Conservation (phyloP, 495 filamentous ascomycete species). For the Opeltia flavorubescens region DNA sequence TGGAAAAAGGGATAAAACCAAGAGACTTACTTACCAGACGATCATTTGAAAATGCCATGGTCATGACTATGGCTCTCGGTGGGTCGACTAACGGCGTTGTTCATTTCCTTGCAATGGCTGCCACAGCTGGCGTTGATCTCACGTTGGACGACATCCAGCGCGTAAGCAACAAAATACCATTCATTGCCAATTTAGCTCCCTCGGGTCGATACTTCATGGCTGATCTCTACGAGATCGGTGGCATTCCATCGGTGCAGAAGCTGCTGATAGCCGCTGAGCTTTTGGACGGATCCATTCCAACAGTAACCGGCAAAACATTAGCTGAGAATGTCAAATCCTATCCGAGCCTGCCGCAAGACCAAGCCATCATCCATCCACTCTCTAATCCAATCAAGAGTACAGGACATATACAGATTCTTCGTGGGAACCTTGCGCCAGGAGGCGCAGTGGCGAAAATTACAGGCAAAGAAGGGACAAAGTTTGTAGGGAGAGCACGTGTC, state of each 20-base stretch:
- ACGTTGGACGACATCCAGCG: slow-evolving; percentile 80
- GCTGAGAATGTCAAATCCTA: slow-evolving; percentile 74
- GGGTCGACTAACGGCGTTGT: slow-evolving; percentile 87
- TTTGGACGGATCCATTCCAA: slow-evolving; percentile 71
- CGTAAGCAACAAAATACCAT: slow-evolving; percentile 78
- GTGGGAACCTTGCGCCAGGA: slow-evolving; percentile 80
- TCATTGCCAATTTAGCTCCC: slow-evolving; percentile 85
- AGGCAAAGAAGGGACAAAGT: slow-evolving; percentile 77
- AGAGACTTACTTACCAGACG: slow-evolving; percentile 71
- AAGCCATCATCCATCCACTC: slow-evolving; percentile 74
- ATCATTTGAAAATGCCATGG: slow-evolving; percentile 85
- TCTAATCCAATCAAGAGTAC: slow-evolving; percentile 73
- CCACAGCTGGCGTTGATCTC: slow-evolving; percentile 70
- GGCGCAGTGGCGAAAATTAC: slow-evolving; percentile 97
- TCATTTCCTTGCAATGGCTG: slow-evolving; percentile 91
- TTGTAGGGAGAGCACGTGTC: slow-evolving; percentile 72
- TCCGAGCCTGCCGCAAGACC: slow-evolving; percentile 66
- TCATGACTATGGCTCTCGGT: slow-evolving; percentile 84
- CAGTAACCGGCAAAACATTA: slow-evolving; percentile 85
- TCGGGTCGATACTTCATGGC: slow-evolving; percentile 84
- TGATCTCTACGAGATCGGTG: slow-evolving; percentile 87
- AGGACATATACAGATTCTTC: slow-evolving; percentile 81
- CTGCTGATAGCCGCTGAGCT: slow-evolving; percentile 70
- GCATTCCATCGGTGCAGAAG: slow-evolving; percentile 84
- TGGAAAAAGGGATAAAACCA: slow-evolving; percentile 80